Percentiles rank a stretch among this genome's conserved stretches.
Evolutionary conservation across 768 basidiomycete genomes (phyloP).

Genomic region (Rubroboletus pulcherrimus): DNA sequence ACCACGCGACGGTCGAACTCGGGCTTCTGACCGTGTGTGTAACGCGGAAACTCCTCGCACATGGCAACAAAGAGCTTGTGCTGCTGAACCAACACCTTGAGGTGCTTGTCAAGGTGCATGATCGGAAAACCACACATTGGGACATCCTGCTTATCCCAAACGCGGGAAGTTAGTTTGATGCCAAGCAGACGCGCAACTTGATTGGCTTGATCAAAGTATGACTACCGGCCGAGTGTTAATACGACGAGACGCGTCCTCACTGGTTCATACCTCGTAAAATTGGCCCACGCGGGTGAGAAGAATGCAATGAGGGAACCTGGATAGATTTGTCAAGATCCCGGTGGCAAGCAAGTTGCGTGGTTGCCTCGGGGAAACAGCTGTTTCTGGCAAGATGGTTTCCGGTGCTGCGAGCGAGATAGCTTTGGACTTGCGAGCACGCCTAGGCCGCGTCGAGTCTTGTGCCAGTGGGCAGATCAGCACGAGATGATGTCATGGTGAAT

Average conservation of each 20-base stretch:
- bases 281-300: constrained; percentile 90
- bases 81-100: constrained; percentile 81
- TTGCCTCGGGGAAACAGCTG: constrained; percentile 11
- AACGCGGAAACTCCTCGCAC: constrained; percentile 83
- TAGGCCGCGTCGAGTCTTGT: constrained; percentile 1
- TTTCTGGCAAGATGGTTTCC: neutral
- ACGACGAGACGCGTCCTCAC: neutral
- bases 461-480: neutral
- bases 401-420: neutral
- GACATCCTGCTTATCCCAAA: constrained; percentile 66
- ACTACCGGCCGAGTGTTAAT: constrained; percentile 43
- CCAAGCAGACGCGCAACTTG: constrained; percentile 72
- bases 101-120: constrained; percentile 76
- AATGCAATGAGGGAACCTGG: constrained; percentile 81
- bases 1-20: constrained; percentile 77
- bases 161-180: constrained; percentile 78
- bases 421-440: constrained; percentile 21
- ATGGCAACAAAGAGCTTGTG: constrained; percentile 85
- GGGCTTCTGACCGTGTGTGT: constrained; percentile 47
- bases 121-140: constrained; percentile 93
- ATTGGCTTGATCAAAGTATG: constrained; percentile 88
- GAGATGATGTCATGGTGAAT: neutral
- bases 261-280: constrained; percentile 79
- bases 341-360: constrained; percentile 55
- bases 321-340: constrained; percentile 68